Percentiles rank a stretch among this genome's conserved stretches.
Conservation (phyloP, 2,329 filamentous ascomycete genomes). For the Monilinia polystroma region DNA sequence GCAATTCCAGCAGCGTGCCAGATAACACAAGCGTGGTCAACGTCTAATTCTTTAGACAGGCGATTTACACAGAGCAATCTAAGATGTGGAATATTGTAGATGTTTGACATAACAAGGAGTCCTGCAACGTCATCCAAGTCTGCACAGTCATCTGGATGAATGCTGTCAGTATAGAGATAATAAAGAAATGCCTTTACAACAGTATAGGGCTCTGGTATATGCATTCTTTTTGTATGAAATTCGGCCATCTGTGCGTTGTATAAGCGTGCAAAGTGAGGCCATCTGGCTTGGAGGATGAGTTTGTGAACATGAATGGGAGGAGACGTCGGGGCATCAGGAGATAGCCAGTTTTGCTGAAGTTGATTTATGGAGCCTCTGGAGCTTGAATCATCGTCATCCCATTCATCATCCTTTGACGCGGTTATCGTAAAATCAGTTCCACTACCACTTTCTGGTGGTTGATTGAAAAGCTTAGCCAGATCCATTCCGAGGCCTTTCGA, state of each 20-base stretch:
- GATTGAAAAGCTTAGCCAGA: slow-evolving; percentile 82
- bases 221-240: slow-evolving; percentile 95
- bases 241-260: slow-evolving; percentile 96
- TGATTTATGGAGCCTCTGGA: slow-evolving; percentile 46
- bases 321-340: slow-evolving; percentile 65
- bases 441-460: slow-evolving; percentile 77
- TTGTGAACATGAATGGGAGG: slow-evolving; percentile 91
- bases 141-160: slow-evolving; percentile 58
- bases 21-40: slow-evolving; percentile 91
- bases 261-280: slow-evolving; percentile 92
- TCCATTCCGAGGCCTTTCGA: slow-evolving; percentile 77
- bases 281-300: slow-evolving; percentile 89
- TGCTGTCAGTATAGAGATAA: slow-evolving; percentile 95
- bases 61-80: slow-evolving; percentile 89
- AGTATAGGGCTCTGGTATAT: slow-evolving; percentile 93
- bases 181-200: slow-evolving; percentile 94
- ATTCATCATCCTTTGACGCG: slow-evolving; percentile 74
- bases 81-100: slow-evolving; percentile 94
- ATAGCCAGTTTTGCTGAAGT: slow-evolving; percentile 52
- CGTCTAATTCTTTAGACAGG: slow-evolving; percentile 84
- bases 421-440: slow-evolving; percentile 91
- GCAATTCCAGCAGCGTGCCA: slow-evolving; percentile 93
- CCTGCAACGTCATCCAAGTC: slow-evolving; percentile 85
- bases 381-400: slow-evolving; percentile 58
- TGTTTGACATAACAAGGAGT: slow-evolving; percentile 94